Conservation (phyloP, 1,139 yeast genomes). For the Geotrichum histeridarum region DNA sequence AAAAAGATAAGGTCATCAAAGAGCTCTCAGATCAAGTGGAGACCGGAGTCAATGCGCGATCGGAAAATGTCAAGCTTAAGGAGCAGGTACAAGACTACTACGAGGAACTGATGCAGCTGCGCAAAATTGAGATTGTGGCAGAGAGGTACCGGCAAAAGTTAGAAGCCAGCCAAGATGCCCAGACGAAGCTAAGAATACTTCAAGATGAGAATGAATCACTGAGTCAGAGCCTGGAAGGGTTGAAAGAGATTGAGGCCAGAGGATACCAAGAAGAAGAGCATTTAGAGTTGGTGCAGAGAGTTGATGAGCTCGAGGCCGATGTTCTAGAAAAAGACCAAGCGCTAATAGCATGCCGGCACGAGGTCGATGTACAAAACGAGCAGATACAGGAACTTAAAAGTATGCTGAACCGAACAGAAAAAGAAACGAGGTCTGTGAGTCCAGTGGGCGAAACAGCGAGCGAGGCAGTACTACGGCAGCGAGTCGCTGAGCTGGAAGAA, state of each 20-base stretch:
- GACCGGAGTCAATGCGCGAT: background rate
- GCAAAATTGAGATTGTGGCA: slow-evolving; percentile 22
- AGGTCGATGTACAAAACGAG: background rate
- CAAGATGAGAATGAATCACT: slow-evolving; percentile 21
- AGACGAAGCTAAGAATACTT: slow-evolving; percentile 19
- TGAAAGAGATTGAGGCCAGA: slow-evolving; percentile 7
- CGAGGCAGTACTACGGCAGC: background rate
- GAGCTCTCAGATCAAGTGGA: slow-evolving; percentile 14
- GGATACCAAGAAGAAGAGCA: background rate
- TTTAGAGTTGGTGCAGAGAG: background rate
- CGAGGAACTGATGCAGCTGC: slow-evolving; percentile 16
- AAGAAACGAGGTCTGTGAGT: background rate
- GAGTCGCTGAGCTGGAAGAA: slow-evolving; percentile 3
- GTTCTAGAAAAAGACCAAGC: slow-evolving; percentile 7
- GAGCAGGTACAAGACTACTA: slow-evolving; percentile 21
- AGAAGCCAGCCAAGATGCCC: slow-evolving; percentile 20
- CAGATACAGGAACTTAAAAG: slow-evolving; percentile 13
- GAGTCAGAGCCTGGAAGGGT: slow-evolving; percentile 13
- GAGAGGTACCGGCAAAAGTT: slow-evolving; percentile 24
- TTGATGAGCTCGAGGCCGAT: slow-evolving; percentile 18
- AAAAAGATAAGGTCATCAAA: slow-evolving; percentile 19
- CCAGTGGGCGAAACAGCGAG: background rate
- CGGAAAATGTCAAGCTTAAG: slow-evolving; percentile 14
- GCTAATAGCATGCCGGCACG: background rate
- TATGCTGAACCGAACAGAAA: slow-evolving; percentile 11